A percentile compares a stretch with the other conserved stretches of the same genome.
phyloP scores from a whole-genome alignment of 768 basidiomycete species.

The Hortiboletus campestris region DNA sequence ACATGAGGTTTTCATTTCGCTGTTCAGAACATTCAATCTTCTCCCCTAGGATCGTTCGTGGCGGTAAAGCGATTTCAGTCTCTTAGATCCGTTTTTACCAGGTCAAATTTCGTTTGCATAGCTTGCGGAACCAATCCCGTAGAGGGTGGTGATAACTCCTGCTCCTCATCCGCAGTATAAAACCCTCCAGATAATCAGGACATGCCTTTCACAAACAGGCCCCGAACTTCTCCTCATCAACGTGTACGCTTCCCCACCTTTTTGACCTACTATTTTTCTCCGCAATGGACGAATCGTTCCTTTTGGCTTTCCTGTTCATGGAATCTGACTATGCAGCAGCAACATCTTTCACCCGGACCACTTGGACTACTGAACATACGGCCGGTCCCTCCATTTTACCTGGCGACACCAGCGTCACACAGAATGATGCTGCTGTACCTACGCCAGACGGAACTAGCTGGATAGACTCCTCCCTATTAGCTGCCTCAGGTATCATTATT shows the following conservation, averaged over 20 bases:
- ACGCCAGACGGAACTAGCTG: not conserved
- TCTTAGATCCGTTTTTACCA: not conserved
- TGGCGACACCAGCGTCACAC: not conserved
- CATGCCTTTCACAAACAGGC: not conserved
- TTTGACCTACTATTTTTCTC: not conserved
- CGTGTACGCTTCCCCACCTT: not conserved
- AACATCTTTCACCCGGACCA: not conserved
- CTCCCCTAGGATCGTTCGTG: not conserved
- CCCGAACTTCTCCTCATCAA: not conserved
- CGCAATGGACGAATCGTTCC: not conserved
- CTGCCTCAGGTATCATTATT: not conserved
- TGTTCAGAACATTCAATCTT: not conserved
- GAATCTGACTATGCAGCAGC: not conserved
- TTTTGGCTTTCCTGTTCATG: not conserved
- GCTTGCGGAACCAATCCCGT: not conserved
- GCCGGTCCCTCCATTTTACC: not conserved
- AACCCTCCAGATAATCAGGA: not conserved
- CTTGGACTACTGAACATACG: not conserved
- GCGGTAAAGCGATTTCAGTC: not conserved
- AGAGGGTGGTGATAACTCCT: not conserved
- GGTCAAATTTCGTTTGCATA: no score
- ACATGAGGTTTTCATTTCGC: slow-evolving; percentile 6
- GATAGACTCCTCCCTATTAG: not conserved
- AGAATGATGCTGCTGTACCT: not conserved
- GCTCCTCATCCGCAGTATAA: not conserved